Conservation (phyloP, 2,329 filamentous ascomycete genomes). For the Venturia asperata region DNA sequence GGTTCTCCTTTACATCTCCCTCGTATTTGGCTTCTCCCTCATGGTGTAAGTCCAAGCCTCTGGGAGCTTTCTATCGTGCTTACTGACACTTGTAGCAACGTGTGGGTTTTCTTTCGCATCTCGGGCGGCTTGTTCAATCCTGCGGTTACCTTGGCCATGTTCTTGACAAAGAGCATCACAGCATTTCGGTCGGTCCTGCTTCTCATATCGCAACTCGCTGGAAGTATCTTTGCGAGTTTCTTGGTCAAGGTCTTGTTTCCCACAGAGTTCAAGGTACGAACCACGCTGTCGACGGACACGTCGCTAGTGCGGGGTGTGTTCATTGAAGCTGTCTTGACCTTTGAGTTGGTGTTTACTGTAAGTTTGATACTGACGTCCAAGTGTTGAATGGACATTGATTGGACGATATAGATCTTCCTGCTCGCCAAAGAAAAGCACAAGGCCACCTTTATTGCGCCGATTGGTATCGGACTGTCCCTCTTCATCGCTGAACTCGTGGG, state of each 20-base stretch:
- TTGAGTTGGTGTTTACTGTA: slow-evolving; percentile 34
- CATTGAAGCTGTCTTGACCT: slow-evolving; percentile 45
- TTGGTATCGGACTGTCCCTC: slow-evolving; percentile 26
- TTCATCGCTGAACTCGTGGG: slow-evolving; percentile 21
- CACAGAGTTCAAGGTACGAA: slow-evolving; percentile 39
- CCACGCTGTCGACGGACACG: slow-evolving; percentile 36
- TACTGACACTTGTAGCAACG: background rate
- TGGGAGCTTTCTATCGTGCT: no score
- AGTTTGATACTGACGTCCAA: slow-evolving; percentile 29
- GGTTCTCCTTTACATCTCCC: slow-evolving; percentile 26
- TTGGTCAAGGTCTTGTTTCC: slow-evolving; percentile 40
- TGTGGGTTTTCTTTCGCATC: slow-evolving; percentile 19
- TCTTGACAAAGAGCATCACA: slow-evolving; percentile 31
- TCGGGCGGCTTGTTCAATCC: slow-evolving; percentile 26
- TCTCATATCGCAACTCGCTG: slow-evolving; percentile 30
- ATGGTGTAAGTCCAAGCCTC: slow-evolving; percentile 5
- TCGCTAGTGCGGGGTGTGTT: slow-evolving; percentile 41
- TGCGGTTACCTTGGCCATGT: slow-evolving; percentile 34
- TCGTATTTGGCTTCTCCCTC: slow-evolving; percentile 25
- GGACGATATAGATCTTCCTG: slow-evolving; percentile 27
- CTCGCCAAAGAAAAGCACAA: slow-evolving; percentile 38
- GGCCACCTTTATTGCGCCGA: slow-evolving; percentile 35
- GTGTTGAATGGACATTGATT: background rate
- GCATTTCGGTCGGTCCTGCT: slow-evolving; percentile 29
- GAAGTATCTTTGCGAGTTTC: slow-evolving; percentile 35